These are phyloP conservation scores for Melaleuca alternifolia DNA, from an alignment of 345 rosid genomes.

Conservation along the genomic window DNA sequence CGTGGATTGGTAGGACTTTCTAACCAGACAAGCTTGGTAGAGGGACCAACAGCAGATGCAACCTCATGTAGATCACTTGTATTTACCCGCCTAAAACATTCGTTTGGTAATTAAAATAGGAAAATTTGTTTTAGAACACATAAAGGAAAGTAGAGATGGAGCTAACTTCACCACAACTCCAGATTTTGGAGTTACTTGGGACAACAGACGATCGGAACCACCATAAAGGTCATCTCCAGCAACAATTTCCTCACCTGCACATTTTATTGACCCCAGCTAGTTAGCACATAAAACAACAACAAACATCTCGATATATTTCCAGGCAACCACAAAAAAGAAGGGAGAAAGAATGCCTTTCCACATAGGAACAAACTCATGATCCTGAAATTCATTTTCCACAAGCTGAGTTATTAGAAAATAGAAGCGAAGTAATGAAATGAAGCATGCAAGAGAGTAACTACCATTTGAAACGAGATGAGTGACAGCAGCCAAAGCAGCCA, in stretches of 20 bases:
- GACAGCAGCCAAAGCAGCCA: constrained; percentile 94
- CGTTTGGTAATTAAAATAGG: constrained; percentile 1
- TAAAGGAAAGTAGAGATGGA: background rate
- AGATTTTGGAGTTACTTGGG: constrained; percentile 70
- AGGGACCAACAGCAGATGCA: constrained; percentile 25
- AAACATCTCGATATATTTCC: background rate
- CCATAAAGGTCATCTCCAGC: constrained; percentile 96
- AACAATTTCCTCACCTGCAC: constrained; percentile 73
- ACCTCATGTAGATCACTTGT: constrained; percentile 60
- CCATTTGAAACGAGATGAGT: constrained; percentile 64
- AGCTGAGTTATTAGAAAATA: background rate
- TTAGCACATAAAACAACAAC: background rate
- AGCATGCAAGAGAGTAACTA: constrained; percentile 3
- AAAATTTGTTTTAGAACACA: background rate
- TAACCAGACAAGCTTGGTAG: background rate
- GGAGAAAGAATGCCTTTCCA: background rate
- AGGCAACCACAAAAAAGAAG: background rate
- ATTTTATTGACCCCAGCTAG: background rate
- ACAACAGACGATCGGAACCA: constrained; percentile 82
- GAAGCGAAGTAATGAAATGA: background rate
- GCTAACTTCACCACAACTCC: constrained; percentile 82
- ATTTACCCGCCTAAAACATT: constrained; percentile 63
- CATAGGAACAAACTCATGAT: background rate
- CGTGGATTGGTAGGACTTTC: constrained; percentile 7
- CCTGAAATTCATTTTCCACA: background rate